Conservation (phyloP, 1,284 basidiomycete species). For the Ceratobasidium papillatum region DNA sequence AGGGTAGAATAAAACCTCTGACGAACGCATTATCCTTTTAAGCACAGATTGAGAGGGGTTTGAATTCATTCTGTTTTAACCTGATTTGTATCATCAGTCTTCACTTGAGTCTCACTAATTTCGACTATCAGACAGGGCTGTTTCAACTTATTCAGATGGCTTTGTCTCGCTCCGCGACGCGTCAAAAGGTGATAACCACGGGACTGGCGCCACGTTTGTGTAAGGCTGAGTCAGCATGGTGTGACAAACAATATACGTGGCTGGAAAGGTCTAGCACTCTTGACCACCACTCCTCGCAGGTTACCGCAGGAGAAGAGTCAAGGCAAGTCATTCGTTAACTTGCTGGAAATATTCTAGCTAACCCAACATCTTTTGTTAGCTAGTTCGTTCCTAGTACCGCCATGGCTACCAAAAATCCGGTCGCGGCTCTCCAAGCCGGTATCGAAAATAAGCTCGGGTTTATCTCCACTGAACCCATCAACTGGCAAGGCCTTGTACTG, state of each 20-base stretch:
- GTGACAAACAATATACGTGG: constrained; percentile 33
- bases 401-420: constrained; percentile 30
- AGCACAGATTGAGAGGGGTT: too few species aligned
- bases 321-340: neutral
- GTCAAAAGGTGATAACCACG: too few species aligned
- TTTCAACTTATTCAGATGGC: too few species aligned
- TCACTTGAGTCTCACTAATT: too few species aligned
- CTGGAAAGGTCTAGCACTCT: constrained; percentile 9
- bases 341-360: neutral
- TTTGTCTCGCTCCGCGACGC: too few species aligned
- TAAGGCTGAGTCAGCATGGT: neutral
- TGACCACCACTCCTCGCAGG: constrained; percentile 19
- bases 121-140: too few species aligned
- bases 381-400: too few species aligned
- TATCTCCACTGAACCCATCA: constrained; percentile 55
- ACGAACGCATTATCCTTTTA: too few species aligned
- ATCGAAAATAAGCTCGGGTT: constrained; percentile 42
- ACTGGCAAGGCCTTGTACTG: constrained; percentile 79
- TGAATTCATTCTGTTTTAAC: too few species aligned
- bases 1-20: too few species aligned
- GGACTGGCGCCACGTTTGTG: constrained; percentile 1
- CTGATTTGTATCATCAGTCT: too few species aligned
- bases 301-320: neutral
- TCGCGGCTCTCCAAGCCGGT: constrained; percentile 31
- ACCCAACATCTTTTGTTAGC: neutral